phyloP scores from a whole-genome alignment of 1,284 basidiomycete species.

The Entoloma clypeatum region DNA sequence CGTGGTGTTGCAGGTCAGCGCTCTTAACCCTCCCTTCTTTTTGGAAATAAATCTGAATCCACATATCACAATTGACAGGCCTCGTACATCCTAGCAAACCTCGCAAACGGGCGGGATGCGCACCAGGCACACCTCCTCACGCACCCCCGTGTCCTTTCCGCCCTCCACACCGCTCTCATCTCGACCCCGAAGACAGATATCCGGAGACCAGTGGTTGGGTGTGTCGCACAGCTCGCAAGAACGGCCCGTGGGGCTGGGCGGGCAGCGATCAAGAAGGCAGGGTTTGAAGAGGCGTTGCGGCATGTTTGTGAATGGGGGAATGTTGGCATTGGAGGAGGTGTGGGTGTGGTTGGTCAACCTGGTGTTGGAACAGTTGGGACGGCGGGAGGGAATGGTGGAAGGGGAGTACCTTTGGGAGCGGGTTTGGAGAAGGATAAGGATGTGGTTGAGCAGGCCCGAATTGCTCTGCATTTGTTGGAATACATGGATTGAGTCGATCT shows the following conservation, averaged over 20 bases:
- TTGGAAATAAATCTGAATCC: neutral
- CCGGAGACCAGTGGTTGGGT: constrained; percentile 56
- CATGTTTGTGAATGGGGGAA: constrained; percentile 51
- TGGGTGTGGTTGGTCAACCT: constrained; percentile 21
- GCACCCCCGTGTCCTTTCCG: constrained; percentile 45
- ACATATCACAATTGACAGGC: constrained; percentile 37
- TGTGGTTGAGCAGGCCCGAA: constrained; percentile 50
- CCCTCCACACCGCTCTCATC: constrained; percentile 52
- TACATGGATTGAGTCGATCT: too few species aligned
- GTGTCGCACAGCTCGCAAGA: constrained; percentile 50
- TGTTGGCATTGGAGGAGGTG: constrained; percentile 18
- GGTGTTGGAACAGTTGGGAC: constrained; percentile 26
- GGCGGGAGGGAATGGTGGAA: constrained; percentile 24
- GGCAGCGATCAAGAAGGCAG: constrained; percentile 33
- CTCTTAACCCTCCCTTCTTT: neutral
- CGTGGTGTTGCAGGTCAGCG: constrained; percentile 48
- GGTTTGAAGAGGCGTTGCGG: constrained; percentile 37
- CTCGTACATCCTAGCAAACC: constrained; percentile 56
- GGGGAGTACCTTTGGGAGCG: constrained; percentile 9
- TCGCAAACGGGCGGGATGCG: constrained; percentile 52
- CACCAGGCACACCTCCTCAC: constrained; percentile 48
- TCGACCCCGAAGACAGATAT: constrained; percentile 43
- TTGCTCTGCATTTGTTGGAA: constrained; percentile 50
- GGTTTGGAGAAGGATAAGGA: constrained; percentile 48
- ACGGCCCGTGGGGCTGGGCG: constrained; percentile 28